Percentiles rank a stretch among this genome's conserved stretches.
Evolutionary conservation across 768 basidiomycete genomes (phyloP).

Genomic region (Kwoniella botswanensis): DNA sequence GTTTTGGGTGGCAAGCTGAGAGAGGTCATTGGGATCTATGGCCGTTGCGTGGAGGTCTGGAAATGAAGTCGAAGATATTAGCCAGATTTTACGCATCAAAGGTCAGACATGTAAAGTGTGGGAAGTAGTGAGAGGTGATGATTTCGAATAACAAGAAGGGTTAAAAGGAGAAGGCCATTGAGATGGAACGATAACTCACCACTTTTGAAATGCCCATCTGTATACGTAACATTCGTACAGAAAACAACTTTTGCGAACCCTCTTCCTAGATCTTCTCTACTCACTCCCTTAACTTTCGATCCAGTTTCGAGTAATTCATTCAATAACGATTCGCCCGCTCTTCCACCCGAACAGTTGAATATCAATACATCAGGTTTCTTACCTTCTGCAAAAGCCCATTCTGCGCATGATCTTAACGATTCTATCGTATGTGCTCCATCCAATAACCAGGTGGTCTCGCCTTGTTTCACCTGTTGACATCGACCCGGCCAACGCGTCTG

Average conservation of each 20-base stretch:
- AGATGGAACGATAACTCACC: constrained; percentile 63
- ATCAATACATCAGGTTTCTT: constrained; percentile 65
- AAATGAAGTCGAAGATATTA: no score
- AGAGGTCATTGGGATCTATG: constrained; percentile 68
- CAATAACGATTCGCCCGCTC: constrained; percentile 78
- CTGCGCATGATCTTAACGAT: constrained; percentile 80
- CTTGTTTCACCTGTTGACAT: constrained; percentile 73
- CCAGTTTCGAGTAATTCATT: constrained; percentile 66
- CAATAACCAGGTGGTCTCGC: constrained; percentile 76
- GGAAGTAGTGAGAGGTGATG: background rate
- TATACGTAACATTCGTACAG: constrained; percentile 94
- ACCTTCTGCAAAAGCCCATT: constrained; percentile 79
- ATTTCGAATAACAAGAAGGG: no score
- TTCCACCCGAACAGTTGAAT: constrained; percentile 93
- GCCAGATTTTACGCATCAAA: background rate
- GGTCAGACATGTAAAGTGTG: constrained; percentile 4
- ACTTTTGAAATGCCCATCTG: constrained; percentile 84
- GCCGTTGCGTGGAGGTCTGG: constrained; percentile 78
- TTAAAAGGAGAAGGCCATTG: background rate
- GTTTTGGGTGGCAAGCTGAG: constrained; percentile 73
- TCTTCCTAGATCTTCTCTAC: constrained; percentile 35
- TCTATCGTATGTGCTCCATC: constrained; percentile 96
- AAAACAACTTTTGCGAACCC: constrained; percentile 84
- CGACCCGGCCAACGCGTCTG: constrained; percentile 88
- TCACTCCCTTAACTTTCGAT: constrained; percentile 38